Percentiles rank a stretch among this genome's conserved stretches.
Conservation (phyloP, 805 yeast genomes). For the Isabelozyma pseudorhagii region DNA sequence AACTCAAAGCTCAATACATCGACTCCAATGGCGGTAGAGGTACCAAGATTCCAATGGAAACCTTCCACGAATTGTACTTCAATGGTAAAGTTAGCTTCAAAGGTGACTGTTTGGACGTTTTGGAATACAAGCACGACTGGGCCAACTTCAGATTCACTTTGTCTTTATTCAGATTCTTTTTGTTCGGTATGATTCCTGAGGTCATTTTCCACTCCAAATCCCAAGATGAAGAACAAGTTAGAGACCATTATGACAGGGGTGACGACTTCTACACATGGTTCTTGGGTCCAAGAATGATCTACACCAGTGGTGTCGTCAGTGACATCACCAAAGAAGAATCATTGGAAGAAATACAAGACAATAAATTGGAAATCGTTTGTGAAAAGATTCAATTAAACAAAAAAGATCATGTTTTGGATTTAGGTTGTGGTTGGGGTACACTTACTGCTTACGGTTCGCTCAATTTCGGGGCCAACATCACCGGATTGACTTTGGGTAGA, state of each 20-base stretch:
- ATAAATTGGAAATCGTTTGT: conserved; percentile 82
- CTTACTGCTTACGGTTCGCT: conserved; percentile 80
- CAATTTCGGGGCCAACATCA: conserved; percentile 78
- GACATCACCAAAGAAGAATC: conserved; percentile 72
- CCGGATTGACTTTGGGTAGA: conserved; percentile 86
- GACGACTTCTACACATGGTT: conserved; percentile 94
- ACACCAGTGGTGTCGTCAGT: conserved; percentile 80
- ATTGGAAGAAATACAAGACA: conserved; percentile 80
- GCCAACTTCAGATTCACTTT: conserved; percentile 75
- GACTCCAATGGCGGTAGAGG: conserved; percentile 52
- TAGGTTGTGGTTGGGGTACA: conserved; percentile 98
- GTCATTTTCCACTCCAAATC: conserved; percentile 88
- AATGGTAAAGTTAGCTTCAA: conserved; percentile 81
- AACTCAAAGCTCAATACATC: conserved; percentile 60
- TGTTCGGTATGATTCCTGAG: conserved; percentile 89
- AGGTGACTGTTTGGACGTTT: conserved; percentile 79
- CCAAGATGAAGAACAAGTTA: conserved; percentile 94
- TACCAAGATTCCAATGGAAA: conserved; percentile 84
- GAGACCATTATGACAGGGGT: conserved; percentile 95
- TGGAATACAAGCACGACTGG: conserved; percentile 93
- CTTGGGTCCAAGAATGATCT: conserved; percentile 91
- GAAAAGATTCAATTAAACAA: conserved; percentile 73
- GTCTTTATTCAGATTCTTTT: conserved; percentile 72
- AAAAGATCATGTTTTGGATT: conserved; percentile 75
- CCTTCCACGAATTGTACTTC: conserved; percentile 85